Evolutionary conservation across 1,284 basidiomycete genomes (phyloP).

Genomic region (Leccinum pallidistipes): DNA sequence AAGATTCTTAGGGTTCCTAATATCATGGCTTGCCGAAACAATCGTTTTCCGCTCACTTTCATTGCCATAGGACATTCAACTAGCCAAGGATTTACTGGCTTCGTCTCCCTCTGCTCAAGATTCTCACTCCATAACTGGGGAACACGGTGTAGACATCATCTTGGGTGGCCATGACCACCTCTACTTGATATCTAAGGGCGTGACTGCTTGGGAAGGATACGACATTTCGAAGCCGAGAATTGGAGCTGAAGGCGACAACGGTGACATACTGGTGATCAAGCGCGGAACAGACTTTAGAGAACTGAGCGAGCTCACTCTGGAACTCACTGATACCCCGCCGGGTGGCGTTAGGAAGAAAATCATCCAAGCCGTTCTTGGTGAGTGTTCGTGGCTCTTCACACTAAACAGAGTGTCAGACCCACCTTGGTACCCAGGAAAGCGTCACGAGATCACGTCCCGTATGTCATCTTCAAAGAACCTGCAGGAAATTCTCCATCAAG

Average conservation of each 20-base stretch:
- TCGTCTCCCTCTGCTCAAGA: constrained; percentile 57
- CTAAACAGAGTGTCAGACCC: neutral
- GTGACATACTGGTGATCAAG: constrained; percentile 76
- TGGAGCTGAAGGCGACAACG: constrained; percentile 75
- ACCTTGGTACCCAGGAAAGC: constrained; percentile 47
- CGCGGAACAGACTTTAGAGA: constrained; percentile 92
- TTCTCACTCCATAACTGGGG: constrained; percentile 42
- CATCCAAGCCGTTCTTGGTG: constrained; percentile 66
- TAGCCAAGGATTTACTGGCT: constrained; percentile 64
- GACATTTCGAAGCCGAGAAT: constrained; percentile 56
- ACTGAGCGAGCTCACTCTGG: constrained; percentile 73
- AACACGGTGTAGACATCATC: constrained; percentile 83
- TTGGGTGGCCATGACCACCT: constrained; percentile 92
- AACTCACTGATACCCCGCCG: constrained; percentile 58
- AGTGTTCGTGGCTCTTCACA: neutral
- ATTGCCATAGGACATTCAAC: constrained; percentile 50
- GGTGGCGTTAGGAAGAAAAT: constrained; percentile 68
- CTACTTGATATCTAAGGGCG: constrained; percentile 81
- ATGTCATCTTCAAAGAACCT: constrained; percentile 62
- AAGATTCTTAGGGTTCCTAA: constrained; percentile 41
- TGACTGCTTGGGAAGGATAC: constrained; percentile 71
- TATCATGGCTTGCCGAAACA: constrained; percentile 2
- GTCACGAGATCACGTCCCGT: constrained; percentile 61
- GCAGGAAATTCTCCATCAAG: constrained; percentile 58
- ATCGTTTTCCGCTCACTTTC: constrained; percentile 24